phyloP scores from a whole-genome alignment of 305 asterid species.

The Plantago coronopus region DNA sequence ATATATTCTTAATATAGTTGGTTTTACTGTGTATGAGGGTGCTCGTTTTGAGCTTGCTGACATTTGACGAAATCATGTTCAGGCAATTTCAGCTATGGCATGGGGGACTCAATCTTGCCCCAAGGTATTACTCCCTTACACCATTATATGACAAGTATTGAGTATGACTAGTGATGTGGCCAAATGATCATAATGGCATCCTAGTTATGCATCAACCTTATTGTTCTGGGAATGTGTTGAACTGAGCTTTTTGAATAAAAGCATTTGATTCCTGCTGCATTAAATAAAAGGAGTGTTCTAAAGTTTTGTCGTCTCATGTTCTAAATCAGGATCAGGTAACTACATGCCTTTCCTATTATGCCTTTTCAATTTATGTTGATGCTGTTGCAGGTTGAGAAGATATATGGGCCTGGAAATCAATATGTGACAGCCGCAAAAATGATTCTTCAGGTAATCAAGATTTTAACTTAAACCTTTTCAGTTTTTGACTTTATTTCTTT shows the following conservation, averaged over 20 bases:
- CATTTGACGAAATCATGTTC: constrained; percentile 20
- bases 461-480: neutral
- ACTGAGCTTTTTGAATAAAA: too few relatives aligned
- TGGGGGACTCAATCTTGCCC: constrained; percentile 98
- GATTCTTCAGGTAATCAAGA: constrained; percentile 74
- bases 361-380: constrained; percentile 19
- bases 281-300: neutral
- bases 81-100: constrained; percentile 98
- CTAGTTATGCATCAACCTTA: neutral
- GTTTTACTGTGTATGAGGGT: constrained; percentile 6
- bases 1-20: constrained; percentile 1
- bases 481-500: neutral
- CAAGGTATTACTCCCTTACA: constrained; percentile 51
- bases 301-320: neutral
- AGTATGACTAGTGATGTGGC: neutral
- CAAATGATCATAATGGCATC: neutral
- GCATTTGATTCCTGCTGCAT: too few relatives aligned
- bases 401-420: constrained; percentile 98
- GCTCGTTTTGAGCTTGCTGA: constrained; percentile 21
- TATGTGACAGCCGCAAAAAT: constrained; percentile 98
- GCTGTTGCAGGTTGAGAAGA: constrained; percentile 76
- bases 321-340: neutral
- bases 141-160: neutral
- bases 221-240: neutral
- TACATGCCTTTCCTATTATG: constrained; percentile 8